A percentile compares a stretch with the other conserved stretches of the same genome.
These are phyloP conservation scores for Tetrahymena elliotti DNA, from an alignment of 73 alveolate genomes.

Conservation along the genomic window DNA sequence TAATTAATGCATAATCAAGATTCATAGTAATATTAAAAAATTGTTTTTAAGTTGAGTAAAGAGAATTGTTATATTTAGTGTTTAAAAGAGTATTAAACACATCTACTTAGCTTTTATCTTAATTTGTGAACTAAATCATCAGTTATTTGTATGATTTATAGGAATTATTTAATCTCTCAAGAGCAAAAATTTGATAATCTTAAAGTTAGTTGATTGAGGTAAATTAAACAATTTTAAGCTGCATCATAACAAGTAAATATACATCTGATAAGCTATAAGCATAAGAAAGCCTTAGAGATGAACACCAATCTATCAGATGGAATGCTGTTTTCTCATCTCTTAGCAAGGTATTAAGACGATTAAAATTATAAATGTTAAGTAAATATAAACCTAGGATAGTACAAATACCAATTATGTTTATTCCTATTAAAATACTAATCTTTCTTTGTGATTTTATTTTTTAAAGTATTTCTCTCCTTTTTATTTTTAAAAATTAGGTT, in stretches of 20 bases:
- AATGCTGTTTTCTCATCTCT: not conserved
- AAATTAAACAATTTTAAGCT: not conserved
- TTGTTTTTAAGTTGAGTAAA: not conserved
- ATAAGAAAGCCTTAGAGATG: not conserved
- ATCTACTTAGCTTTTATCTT: not conserved
- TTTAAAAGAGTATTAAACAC: not conserved
- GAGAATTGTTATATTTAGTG: not conserved
- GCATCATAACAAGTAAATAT: not conserved
- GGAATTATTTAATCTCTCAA: not conserved
- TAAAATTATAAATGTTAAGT: not conserved
- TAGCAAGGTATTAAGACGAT: not conserved
- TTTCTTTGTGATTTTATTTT: not conserved
- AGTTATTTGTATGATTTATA: not conserved
- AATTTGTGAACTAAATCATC: not conserved
- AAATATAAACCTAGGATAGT: not conserved
- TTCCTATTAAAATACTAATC: not conserved
- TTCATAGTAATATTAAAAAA: not conserved
- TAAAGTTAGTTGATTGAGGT: not conserved
- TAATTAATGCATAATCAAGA: not conserved
- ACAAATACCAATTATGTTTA: not conserved
- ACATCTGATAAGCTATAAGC: not conserved
- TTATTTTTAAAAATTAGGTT: not conserved
- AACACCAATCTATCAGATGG: not conserved
- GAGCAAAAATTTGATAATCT: not conserved
- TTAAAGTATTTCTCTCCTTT: not conserved